Conservation (phyloP, 2,329 filamentous ascomycete species). For the Cladosporium oxysporum region DNA sequence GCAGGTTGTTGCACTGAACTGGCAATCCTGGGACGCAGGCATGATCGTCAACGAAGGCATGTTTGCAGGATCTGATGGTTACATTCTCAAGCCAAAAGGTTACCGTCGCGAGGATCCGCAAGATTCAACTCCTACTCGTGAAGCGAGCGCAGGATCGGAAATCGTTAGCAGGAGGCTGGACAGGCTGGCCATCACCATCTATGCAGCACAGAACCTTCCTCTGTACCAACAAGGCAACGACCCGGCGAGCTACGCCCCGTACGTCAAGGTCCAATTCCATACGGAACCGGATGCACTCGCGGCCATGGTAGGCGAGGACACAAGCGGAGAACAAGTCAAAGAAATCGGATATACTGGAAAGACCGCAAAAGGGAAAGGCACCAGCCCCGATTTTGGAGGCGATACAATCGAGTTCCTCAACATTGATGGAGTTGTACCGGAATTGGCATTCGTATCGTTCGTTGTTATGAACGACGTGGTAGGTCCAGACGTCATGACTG, state of each 20-base stretch:
- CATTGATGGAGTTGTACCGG: slow-evolving; percentile 47
- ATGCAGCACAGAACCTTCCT: not conserved
- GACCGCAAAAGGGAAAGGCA: slow-evolving; percentile 45
- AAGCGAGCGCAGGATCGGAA: slow-evolving; percentile 66
- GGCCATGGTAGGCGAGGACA: slow-evolving; percentile 40
- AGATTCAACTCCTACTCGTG: slow-evolving; percentile 21
- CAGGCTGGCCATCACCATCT: slow-evolving; percentile 52
- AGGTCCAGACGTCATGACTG: slow-evolving; percentile 1
- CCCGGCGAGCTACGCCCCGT: too few species aligned
- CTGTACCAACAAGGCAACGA: not conserved
- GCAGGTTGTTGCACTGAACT: slow-evolving; percentile 89
- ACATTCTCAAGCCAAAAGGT: slow-evolving; percentile 80
- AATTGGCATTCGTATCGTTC: slow-evolving; percentile 52
- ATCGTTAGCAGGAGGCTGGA: slow-evolving; percentile 75
- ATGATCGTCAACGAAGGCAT: slow-evolving; percentile 97
- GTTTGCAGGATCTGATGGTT: slow-evolving; percentile 79
- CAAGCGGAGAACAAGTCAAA: slow-evolving; percentile 53
- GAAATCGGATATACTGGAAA: slow-evolving; percentile 52
- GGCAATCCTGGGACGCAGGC: slow-evolving; percentile 85
- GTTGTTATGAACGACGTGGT: slow-evolving; percentile 26
- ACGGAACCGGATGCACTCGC: slow-evolving; percentile 24
- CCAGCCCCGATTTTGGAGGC: slow-evolving; percentile 47
- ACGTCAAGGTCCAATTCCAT: too few species aligned
- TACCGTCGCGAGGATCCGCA: slow-evolving; percentile 54
- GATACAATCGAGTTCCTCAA: slow-evolving; percentile 47